These are phyloP conservation scores for Leishmania lainsoni DNA, from an alignment of 208 protist species.

Conservation along the genomic window DNA sequence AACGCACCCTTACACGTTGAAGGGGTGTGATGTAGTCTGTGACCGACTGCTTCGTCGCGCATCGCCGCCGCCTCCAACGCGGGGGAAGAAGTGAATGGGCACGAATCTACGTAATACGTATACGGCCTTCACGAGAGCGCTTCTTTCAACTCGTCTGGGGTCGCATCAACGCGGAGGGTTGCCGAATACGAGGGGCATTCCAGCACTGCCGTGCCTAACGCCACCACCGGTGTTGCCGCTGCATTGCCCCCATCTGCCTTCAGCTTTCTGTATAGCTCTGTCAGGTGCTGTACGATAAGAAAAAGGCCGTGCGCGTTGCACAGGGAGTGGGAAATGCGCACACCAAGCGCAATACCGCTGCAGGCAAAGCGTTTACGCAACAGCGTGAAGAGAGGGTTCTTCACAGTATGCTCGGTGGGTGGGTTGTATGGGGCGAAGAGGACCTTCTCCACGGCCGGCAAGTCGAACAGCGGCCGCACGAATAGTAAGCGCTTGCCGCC, in stretches of 20 bases:
- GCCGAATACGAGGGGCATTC: constrained; percentile 12
- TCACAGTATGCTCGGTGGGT: neutral
- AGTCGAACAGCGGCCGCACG: constrained; percentile 25
- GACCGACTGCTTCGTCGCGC: neutral
- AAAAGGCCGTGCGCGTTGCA: constrained; percentile 33
- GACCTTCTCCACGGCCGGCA: constrained; percentile 31
- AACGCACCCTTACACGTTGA: constrained; percentile 27
- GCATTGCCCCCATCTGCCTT: neutral
- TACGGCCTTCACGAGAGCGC: constrained; percentile 7
- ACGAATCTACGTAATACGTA: neutral
- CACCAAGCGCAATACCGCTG: too few species aligned
- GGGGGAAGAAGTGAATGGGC: neutral
- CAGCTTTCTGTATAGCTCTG: constrained; percentile 12
- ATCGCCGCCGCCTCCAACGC: neutral
- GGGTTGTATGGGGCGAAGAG: constrained; percentile 15
- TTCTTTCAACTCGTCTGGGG: neutral
- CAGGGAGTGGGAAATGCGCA: too few species aligned
- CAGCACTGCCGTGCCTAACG: neutral
- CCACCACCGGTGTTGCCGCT: neutral
- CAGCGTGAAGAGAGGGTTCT: constrained; percentile 29
- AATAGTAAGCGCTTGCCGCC: neutral
- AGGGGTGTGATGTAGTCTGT: constrained; percentile 23
- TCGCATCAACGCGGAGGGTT: constrained; percentile 2
- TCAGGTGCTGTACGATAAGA: constrained; percentile 17
- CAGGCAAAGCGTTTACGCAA: too few species aligned